Base-by-base conservation (phyloP, 1,284 basidiomycete species). In the Golubevia sp. region DNA sequence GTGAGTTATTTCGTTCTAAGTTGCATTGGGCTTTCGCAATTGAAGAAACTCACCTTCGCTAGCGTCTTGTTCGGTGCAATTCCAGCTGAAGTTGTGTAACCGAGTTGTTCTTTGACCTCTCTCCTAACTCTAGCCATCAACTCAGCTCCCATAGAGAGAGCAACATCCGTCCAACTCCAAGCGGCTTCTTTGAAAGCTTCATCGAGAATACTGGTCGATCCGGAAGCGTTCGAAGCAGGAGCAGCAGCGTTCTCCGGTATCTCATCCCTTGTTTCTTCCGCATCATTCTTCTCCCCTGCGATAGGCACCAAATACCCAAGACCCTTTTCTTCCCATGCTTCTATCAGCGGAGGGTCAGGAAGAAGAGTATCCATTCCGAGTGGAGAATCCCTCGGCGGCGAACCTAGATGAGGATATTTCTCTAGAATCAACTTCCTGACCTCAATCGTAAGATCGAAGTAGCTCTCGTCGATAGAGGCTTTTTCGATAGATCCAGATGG, bases 1-100 rank as follows among this genome's bases (percentile, higher is more conserved):
- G 64, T 69, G 21, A 77, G 78, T 59, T 80, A 77, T 18, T 68
- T 83, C 2, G 76, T 71, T 11, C 74, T 61, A 60, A 74, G 75
- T 70, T 71, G 58, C 26, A 55, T 71, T 73, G n/a, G 78, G 73
- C 55, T 78, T 75, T 58, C 67, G 69, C 63, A 62, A 66, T 38
- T 52, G 5, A 67, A 67, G 4, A 77, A 74, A 54, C 84, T 67
- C 50, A 94, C 92, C 88, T 99, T 97, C 0, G 95, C 91, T 48
- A 98, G 86, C 66, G 94, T 92, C 83, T 97, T 99, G 84, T 97
- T 99, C 70, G 91, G 87, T 1, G 93, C 91, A 61, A 99, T 91
- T 1, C 97, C 97, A 89, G 97, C 96, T 54, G 93, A 95, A 57
- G 93, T 97, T 5, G 94, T 94, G 78, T 99, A 99, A 18, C 93